Evolutionary conservation across 768 basidiomycete species (phyloP).

Genomic region (Lentinula sp.): DNA sequence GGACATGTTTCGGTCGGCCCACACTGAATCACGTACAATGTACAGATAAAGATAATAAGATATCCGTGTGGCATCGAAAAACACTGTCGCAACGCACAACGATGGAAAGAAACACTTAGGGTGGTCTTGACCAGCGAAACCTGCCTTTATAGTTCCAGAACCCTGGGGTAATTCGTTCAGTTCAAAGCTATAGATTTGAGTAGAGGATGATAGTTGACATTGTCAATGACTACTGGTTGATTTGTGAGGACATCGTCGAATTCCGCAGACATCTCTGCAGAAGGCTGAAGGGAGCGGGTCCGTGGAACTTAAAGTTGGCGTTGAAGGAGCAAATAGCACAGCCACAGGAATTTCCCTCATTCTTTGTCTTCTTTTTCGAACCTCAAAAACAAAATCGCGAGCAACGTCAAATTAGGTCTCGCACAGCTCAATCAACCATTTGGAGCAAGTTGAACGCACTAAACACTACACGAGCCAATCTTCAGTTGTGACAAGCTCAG

Average conservation of each 20-base stretch:
- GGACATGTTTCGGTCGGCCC: conserved; percentile 94
- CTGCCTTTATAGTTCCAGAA: conserved; percentile 97
- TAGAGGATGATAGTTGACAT: conserved; percentile 46
- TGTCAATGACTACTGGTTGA: conserved; percentile 98
- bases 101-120: conserved; percentile 99
- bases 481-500: no score
- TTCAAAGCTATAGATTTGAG: conserved; percentile 14
- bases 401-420: no score
- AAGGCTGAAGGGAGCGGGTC: conserved; percentile 3
- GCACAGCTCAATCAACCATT: no score
- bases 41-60: conserved; percentile 9
- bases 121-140: conserved; percentile 98
- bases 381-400: no score
- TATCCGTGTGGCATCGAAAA: conserved; percentile 16
- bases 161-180: conserved; percentile 51
- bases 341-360: neutral
- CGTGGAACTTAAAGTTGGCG: no score
- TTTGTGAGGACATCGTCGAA: conserved; percentile 94
- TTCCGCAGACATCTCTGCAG: conserved; percentile 65
- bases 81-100: conserved; percentile 62
- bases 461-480: no score
- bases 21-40: conserved; percentile 45
- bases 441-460: no score
- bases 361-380: no score
- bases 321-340: neutral